Base-by-base conservation (phyloP, 441 rosid species). In the Populus hybrid region DNA sequence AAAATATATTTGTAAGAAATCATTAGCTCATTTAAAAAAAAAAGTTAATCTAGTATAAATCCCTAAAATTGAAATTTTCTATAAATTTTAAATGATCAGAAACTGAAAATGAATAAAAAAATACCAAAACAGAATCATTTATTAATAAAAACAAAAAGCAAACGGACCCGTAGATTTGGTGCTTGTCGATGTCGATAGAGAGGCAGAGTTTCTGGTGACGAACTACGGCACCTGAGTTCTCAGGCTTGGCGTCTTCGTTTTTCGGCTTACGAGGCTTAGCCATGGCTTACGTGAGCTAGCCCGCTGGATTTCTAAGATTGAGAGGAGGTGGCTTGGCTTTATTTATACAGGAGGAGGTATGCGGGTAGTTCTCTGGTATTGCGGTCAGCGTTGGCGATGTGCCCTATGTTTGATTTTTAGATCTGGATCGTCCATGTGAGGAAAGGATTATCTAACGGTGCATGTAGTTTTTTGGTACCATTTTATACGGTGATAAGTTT, bases 141-240 rank as follows among this genome's bases (percentile, higher is more conserved):
- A 4, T 50, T 46, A 46, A 46, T 46, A 46, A 50, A 16, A 50
- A 4, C 7, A 16, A 50, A 50, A 59, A 10, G 7, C 69, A 8
- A 34, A 78, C 84, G 74, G 21, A 95, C 99, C 99, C 98, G 85
- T 85, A 89, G 81, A 96, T 93, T 83, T 85, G 93, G 81, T 88
- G 95, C 77, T 84, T 83, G 24, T 85, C 87, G 73, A 89, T 80
- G 87, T 95, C 97, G 67, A 96, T 84, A 67, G 95, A 90, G 72
- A 96, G 97, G 82, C 93, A 91, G 65, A 96, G 97, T 89, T 92
- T 96, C 92, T 96, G 99, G 84, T 91, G 97, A 78, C 91, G 95
- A 32, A 94, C 93, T 24, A 90, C 85, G 34, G 95, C 97, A 72
- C 93, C 94, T 32, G 97, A 84, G 82, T 87, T 85, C 23, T 90